phyloP scores from a whole-genome alignment of 352 stramenopile genomes.

The Phytophthora tentaculata region DNA sequence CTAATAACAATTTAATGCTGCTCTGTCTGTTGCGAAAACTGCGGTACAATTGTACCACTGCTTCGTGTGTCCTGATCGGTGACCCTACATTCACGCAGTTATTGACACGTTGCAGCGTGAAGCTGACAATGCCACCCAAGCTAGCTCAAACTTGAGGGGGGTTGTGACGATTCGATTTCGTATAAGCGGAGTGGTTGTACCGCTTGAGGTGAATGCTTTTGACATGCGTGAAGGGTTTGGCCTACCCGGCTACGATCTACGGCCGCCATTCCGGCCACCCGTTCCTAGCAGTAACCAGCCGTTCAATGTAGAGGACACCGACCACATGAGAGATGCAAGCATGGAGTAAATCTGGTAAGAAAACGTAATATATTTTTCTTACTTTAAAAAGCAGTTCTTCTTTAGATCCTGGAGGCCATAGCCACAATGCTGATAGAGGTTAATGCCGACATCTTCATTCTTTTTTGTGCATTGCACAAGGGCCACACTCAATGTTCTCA shows the following conservation, averaged over 20 bases:
- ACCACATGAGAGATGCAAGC: not conserved
- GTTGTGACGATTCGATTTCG: not conserved
- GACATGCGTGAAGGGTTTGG: not conserved
- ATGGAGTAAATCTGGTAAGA: not conserved
- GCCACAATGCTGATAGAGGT: not conserved
- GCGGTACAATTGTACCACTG: too few species aligned
- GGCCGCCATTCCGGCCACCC: not conserved
- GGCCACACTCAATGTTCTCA: not conserved
- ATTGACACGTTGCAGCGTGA: slow-evolving; percentile 3
- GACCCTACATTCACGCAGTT: slow-evolving; percentile 5
- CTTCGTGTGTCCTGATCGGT: not conserved
- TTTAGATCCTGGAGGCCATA: not conserved
- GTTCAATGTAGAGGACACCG: not conserved
- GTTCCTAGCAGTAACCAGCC: not conserved
- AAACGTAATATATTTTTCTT: not conserved
- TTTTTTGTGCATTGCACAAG: not conserved
- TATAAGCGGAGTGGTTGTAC: not conserved
- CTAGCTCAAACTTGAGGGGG: not conserved
- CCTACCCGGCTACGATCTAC: not conserved
- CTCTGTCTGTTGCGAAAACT: too few species aligned
- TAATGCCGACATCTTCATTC: not conserved
- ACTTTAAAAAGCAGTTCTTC: not conserved
- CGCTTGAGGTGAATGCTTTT: not conserved
- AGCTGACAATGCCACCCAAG: not conserved
- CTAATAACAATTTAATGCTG: too few species aligned